These are phyloP conservation scores for Puccinellia tenuiflora DNA, from an alignment of 176 grass and related monocot genomes.

Conservation along the genomic window DNA sequence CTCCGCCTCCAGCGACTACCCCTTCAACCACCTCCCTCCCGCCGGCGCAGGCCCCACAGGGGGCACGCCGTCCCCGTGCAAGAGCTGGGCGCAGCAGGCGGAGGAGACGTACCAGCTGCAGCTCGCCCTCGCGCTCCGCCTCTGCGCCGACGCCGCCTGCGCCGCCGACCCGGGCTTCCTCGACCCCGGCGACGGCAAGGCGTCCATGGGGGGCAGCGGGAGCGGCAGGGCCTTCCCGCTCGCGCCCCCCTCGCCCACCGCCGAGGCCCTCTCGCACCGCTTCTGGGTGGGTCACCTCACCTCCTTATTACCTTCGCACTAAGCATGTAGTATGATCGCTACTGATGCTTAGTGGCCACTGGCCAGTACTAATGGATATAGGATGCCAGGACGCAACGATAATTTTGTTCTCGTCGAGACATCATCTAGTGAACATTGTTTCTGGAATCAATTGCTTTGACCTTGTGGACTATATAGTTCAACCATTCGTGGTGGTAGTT, in stretches of 20 bases:
- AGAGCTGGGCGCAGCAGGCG: slow-evolving; percentile 99
- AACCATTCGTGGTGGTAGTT: no score
- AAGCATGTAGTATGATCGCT: background rate
- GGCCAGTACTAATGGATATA: no score
- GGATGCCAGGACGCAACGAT: no score
- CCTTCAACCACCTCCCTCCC: slow-evolving; percentile 33
- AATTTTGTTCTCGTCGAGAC: no score
- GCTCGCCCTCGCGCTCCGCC: slow-evolving; percentile 82
- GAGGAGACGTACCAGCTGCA: slow-evolving; percentile 98
- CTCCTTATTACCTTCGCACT: no score
- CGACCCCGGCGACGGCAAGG: slow-evolving; percentile 33
- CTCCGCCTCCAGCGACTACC: slow-evolving; percentile 67
- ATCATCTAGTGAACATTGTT: no score
- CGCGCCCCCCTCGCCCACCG: slow-evolving; percentile 27
- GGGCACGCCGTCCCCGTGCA: slow-evolving; percentile 43
- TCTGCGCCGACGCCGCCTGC: slow-evolving; percentile 70
- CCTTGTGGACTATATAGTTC: no score
- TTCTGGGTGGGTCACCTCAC: slow-evolving; percentile 54
- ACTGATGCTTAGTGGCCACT: background rate
- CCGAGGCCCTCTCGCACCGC: slow-evolving; percentile 67
- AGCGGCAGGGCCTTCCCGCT: slow-evolving; percentile 36
- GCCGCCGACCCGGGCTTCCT: slow-evolving; percentile 74
- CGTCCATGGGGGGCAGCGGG: slow-evolving; percentile 10
- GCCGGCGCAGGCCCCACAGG: background rate
- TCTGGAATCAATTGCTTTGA: no score